These are phyloP conservation scores for Beta macrorhiza DNA, from an alignment of 179 eudicot genomes.

Conservation along the genomic window DNA sequence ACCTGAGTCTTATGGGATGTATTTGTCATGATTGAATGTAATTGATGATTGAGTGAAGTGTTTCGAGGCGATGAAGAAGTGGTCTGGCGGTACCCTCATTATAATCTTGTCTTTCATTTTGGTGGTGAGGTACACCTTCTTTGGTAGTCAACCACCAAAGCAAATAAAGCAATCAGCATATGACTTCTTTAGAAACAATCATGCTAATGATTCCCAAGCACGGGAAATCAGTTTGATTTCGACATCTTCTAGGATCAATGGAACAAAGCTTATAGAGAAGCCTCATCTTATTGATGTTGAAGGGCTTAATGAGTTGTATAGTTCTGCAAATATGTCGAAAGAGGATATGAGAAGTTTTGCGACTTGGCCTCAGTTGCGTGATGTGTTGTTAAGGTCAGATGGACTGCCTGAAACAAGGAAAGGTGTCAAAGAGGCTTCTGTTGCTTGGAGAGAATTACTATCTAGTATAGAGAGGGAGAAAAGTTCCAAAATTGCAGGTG, in stretches of 20 bases:
- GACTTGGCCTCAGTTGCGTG: conserved; percentile 58
- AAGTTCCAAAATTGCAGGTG: conserved; percentile 15
- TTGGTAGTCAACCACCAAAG: conserved; percentile 29
- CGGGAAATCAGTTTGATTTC: conserved; percentile 13
- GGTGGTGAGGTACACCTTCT: conserved; percentile 43
- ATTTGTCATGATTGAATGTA: background rate
- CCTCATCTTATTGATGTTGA: conserved; percentile 50
- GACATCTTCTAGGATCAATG: conserved; percentile 16
- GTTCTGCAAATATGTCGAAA: conserved; percentile 41
- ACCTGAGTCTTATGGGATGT: conserved; percentile 1
- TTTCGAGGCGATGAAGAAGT: conserved; percentile 48
- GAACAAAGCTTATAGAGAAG: conserved; percentile 31
- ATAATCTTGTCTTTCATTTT: conserved; percentile 43
- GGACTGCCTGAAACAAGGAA: conserved; percentile 70
- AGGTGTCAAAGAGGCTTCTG: conserved; percentile 71
- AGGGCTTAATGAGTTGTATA: conserved; percentile 57
- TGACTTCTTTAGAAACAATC: conserved; percentile 59
- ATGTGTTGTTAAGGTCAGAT: conserved; percentile 69
- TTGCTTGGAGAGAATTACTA: conserved; percentile 54
- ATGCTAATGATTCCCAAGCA: conserved; percentile 27
- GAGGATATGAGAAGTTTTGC: conserved; percentile 45
- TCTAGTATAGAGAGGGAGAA: conserved; percentile 32
- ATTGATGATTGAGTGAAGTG: conserved; percentile 9
- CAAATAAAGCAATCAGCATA: conserved; percentile 59
- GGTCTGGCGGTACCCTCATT: conserved; percentile 58